Conservation (phyloP, 768 basidiomycete genomes). For the Serendipita sp. region DNA sequence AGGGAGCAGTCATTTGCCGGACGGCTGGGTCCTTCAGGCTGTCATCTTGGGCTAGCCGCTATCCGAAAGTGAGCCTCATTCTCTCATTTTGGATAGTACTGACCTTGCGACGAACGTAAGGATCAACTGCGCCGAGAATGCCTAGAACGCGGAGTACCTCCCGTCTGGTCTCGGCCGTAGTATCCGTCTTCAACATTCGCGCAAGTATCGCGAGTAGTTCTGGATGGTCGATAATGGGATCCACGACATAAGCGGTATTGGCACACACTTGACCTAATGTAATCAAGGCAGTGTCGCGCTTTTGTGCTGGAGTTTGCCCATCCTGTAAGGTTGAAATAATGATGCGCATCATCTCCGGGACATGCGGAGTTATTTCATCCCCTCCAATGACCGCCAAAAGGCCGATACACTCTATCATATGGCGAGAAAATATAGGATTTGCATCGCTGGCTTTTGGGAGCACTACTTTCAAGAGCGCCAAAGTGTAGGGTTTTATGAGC, state of each 20-base stretch:
- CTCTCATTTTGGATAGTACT: conserved; percentile 20
- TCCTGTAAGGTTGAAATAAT: conserved; percentile 84
- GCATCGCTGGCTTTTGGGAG: conserved; percentile 75
- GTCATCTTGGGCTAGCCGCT: neutral
- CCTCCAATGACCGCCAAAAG: conserved; percentile 87
- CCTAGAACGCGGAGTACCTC: conserved; percentile 93
- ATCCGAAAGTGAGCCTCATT: neutral
- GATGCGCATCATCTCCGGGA: conserved; percentile 77
- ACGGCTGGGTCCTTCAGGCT: neutral
- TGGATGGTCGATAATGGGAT: conserved; percentile 81
- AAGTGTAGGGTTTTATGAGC: conserved; percentile 87
- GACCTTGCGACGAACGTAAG: conserved; percentile 71
- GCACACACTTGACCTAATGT: conserved; percentile 93
- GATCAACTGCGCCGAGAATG: conserved; percentile 89
- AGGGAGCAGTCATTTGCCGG: conserved; percentile 15
- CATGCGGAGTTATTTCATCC: conserved; percentile 71
- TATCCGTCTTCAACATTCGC: conserved; percentile 71
- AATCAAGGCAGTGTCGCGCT: conserved; percentile 85
- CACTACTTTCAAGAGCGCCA: conserved; percentile 86
- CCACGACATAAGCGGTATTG: conserved; percentile 87
- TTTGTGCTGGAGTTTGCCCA: conserved; percentile 47
- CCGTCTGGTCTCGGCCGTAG: conserved; percentile 48
- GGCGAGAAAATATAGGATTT: conserved; percentile 78
- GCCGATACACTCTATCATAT: conserved; percentile 86
- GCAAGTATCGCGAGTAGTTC: conserved; percentile 75